A percentile compares a stretch with the other conserved stretches of the same genome.
Evolutionary conservation across 225 moss, liverwort and hornwort species (phyloP).

Genomic region (Climacium dendroides): DNA sequence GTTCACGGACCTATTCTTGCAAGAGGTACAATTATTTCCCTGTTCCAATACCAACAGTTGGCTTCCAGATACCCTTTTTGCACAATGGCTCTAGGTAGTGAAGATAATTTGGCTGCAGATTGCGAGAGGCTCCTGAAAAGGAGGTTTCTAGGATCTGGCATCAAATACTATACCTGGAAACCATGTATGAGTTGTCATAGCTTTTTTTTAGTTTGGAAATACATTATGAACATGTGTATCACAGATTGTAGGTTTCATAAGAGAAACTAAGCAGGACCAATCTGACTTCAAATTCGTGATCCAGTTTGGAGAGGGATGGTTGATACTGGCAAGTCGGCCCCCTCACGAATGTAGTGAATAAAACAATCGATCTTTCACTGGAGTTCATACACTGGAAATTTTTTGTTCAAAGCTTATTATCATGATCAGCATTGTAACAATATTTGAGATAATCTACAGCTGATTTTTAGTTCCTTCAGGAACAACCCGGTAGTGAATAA

Average conservation of each 20-base stretch:
- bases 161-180: background rate
- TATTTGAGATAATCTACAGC: background rate
- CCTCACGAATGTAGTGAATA: background rate
- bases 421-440: background rate
- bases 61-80: background rate
- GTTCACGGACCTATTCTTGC: constrained; percentile 80
- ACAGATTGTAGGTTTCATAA: background rate
- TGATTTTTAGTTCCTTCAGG: background rate
- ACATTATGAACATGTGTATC: background rate
- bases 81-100: background rate
- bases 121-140: background rate
- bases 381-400: background rate
- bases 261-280: background rate
- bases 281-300: background rate
- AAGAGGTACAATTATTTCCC: constrained; percentile 46
- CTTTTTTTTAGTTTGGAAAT: background rate
- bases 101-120: background rate
- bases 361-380: background rate
- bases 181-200: background rate
- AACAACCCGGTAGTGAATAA: background rate
- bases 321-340: background rate
- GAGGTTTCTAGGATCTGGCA: background rate
- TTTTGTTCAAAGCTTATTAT: background rate
- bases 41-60: background rate
- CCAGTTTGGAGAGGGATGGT: background rate